Evolutionary conservation across 805 yeast species (phyloP), one percentile per base, ranked within the genome.

Genomic region (Komagataella populi): DNA sequence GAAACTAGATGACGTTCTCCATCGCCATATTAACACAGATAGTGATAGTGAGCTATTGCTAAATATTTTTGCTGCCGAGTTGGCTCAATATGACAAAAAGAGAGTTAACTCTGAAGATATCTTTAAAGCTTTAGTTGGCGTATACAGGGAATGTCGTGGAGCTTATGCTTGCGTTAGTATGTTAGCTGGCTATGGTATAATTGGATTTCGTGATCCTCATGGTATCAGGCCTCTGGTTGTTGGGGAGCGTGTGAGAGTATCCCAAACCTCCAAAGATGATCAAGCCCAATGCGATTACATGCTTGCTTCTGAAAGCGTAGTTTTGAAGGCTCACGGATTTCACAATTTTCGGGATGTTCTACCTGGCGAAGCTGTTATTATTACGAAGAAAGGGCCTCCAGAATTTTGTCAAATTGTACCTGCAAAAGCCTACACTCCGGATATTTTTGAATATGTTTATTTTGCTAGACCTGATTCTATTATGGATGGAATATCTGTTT

Each of bases 381-480:
- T 91, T 59, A 90, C 89, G 55, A 90, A 91, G 67, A 72, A 81
- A 48, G 72, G 79, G 66, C 66, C 66, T 49, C 96, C 96, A 7
- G 89, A 87, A 65, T 83, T 86, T 66, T 80, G 79, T 58, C 98
- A 93, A 70, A 89, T 91, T 48, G 93, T 83, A 6, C 84, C 85
- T 55, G 77, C 83, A 56, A 73, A 75, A 63, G 69, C 83, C 2
- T 90, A 89, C 68, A 83, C 96, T 14, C 99, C 99, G 6, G 98
- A 95, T 70, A 81, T 93, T 55, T 93, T 93, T 61, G 99, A 93
- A 69, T 93, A 90, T 65, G 99, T 93, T 48, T 93, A 93, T 70
- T 93, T 93, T 72, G 98, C 99, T 16, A 81, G 99, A 64, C 97
- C 98, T 0, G 99, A 93, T 65, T 84, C 95, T 46, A 96, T 93